A percentile compares a stretch with the other conserved stretches of the same genome.
These are phyloP conservation scores for Quercus aquifolioides DNA, from an alignment of 306 rosid genomes.

Conservation along the genomic window DNA sequence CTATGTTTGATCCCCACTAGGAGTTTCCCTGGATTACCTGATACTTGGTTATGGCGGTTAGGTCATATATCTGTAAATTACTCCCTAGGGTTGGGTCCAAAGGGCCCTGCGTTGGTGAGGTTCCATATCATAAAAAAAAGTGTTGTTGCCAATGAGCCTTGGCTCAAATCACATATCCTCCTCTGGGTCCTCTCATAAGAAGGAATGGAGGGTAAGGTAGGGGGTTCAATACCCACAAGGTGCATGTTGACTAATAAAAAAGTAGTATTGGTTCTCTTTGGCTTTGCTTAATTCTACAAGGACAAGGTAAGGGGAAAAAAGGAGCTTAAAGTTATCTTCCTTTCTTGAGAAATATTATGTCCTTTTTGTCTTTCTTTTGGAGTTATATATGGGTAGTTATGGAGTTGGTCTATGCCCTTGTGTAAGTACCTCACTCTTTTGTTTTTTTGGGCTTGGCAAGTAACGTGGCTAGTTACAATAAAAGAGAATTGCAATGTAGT, in stretches of 20 bases:
- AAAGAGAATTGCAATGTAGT: background rate
- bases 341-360: background rate
- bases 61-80: too few species aligned
- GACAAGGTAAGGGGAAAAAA: background rate
- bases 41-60: too few species aligned
- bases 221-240: too few species aligned
- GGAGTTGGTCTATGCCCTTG: background rate
- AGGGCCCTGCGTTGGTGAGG: too few species aligned
- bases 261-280: background rate
- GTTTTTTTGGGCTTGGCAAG: background rate
- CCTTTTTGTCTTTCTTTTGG: constrained; percentile 1
- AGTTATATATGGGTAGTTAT: background rate
- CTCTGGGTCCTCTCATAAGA: too few species aligned
- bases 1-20: too few species aligned
- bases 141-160: background rate
- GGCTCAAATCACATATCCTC: too few species aligned
- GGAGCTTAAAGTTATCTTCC: background rate
- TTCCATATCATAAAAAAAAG: background rate
- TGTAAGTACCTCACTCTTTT: background rate
- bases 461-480: background rate
- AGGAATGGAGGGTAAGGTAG: too few species aligned
- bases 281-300: background rate
- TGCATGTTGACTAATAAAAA: too few species aligned
- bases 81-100: too few species aligned
- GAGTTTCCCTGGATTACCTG: too few species aligned